Base-by-base conservation (phyloP, 75 land plant species). In the Selaginella moellendorffii region DNA sequence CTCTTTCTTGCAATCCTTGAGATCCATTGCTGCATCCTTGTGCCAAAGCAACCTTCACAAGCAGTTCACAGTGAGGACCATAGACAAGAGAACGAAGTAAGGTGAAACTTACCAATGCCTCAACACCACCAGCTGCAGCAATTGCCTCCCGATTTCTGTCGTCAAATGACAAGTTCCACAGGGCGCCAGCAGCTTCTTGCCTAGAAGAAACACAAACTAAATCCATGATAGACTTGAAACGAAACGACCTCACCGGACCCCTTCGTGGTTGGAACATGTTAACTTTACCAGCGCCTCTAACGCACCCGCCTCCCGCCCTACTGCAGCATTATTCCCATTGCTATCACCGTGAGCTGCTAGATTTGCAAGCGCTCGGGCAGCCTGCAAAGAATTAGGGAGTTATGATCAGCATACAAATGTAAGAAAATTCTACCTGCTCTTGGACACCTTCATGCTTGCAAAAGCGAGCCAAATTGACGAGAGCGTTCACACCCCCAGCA, bases 271-370 rank as follows among this genome's bases (percentile, higher is more conserved):
- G 21, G 99, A 95, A 58, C 75, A 71, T 19, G 91, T 95, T 26
- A 95, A 85, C 51, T 81, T 88, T 28, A 95, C 99, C 61, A 95
- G 76, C 62, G 99, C 99, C 72, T 89, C 96, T 64, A 95, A 87
- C 12, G 99, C 85, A 74, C 99, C 99, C 19, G 80, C 74, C 68
- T 95, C 99, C 63, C 76, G 85, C 25, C 99, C 99, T 24, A 95
- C 99, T 63, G 96, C 91, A 69, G 99, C 85, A 78, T 95, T 95
- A 59, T 89, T 95, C 24, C 80, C 85, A 65, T 95, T 95, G 71
- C 89, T 95, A 68, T 95, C 99, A 27, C 99, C 99, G 78, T 95
- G 99, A 62, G 99, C 99, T 61, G 99, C 99, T 75, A 95, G 74
- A 66, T 95, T 95, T 19, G 99, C 99, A 58, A 95, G 76, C 12